Conservation (phyloP, 306 rosid species). For the Dalbergia cultrata region DNA sequence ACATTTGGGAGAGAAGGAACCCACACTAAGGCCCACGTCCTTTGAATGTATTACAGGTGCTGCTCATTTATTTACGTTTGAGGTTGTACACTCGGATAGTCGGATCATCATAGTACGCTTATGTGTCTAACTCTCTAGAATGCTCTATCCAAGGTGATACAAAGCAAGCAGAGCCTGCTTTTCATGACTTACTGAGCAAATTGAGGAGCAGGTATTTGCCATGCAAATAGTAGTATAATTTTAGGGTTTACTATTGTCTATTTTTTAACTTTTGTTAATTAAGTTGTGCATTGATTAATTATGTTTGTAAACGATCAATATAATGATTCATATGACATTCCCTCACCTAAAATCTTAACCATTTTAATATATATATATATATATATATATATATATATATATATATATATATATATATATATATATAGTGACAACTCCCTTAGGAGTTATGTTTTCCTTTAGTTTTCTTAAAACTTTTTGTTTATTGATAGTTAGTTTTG, state of each 20-base stretch:
- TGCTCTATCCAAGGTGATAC: not conserved
- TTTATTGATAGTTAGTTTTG: too few relatives aligned
- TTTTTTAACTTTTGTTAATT: too few relatives aligned
- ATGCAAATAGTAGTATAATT: not conserved
- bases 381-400: too few relatives aligned
- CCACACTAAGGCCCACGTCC: conserved; percentile 49
- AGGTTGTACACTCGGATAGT: not conserved
- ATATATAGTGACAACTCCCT: too few relatives aligned
- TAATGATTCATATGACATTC: not conserved
- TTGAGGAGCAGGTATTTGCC: not conserved
- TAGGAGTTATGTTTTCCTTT: too few relatives aligned
- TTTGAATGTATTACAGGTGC: conserved; percentile 37
- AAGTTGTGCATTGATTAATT: too few relatives aligned
- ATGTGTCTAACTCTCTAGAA: conserved; percentile 33
- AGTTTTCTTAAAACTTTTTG: too few relatives aligned
- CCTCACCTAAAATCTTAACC: too few relatives aligned
- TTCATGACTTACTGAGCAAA: not conserved
- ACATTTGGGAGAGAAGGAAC: conserved; percentile 34
- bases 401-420: too few relatives aligned
- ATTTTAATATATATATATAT: too few relatives aligned
- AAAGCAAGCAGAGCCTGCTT: not conserved
- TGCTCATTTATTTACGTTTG: not conserved
- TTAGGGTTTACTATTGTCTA: conserved; percentile 14
- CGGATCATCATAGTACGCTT: conserved; percentile 24
- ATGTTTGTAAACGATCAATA: too few relatives aligned